Base-by-base conservation (phyloP, 345 rosid genomes). In the Salix dunnii region DNA sequence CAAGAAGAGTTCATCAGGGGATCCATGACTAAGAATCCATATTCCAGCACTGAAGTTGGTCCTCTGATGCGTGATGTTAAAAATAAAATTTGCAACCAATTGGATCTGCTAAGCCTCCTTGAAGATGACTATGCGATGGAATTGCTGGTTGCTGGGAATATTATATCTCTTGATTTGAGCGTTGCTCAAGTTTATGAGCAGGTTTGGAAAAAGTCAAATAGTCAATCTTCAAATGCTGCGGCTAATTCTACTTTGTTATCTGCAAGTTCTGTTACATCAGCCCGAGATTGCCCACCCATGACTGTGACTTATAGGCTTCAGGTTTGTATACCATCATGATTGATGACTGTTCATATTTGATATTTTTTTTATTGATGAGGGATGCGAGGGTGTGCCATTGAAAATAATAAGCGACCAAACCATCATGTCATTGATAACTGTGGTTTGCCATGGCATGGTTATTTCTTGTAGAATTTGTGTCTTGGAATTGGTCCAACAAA, bases 41-140 rank as follows among this genome's bases (percentile, higher is more conserved):
- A 96, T 89, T 91, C 98, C 46, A 96, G 98, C 85, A 84, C 97
- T 42, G 97, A 96, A 84, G 91, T 96, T 83, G 97, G 99, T 82
- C 99, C 99, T 53, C 83, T 96, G 82, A 96, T 96, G 99, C 96
- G 99, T 65, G 99, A 96, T 80, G 99, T 96, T 74, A 96, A 96
- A 83, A 93, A 96, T 82, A 96, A 96, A 81, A 96, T 96, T 74
- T 96, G 98, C 85, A 94, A 89, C 78, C 98, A 93, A 78, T 84
- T 96, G 87, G 99, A 96, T 78, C 85, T 96, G 63, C 71, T 93
- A 60, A 92, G 94, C 67, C 93, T 96, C 83, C 82, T 92, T 61
- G 99, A 93, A 85, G 99, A 96, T 89, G 99, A 93, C 87, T 92
- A 83, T 81, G 91, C 98, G 80, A 91, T 96, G 99, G 99, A 96